Evolutionary conservation across 345 rosid genomes (phyloP).

Genomic region (Linum tenue): DNA sequence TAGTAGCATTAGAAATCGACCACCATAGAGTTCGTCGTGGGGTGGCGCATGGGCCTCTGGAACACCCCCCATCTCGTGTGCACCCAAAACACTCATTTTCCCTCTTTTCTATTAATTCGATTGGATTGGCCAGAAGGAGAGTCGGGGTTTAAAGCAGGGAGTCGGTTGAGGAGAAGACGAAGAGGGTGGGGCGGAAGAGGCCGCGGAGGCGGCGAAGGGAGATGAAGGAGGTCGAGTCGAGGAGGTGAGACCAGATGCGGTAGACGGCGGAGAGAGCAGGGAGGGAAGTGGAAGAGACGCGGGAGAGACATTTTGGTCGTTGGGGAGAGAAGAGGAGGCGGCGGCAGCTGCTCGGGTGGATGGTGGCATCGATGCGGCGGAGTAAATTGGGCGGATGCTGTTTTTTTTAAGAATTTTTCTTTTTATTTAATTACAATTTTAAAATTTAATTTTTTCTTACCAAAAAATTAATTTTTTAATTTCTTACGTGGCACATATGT

Average conservation of each 20-base stretch:
- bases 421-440: no score
- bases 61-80: no score
- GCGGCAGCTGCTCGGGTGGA: slow-evolving; percentile 8
- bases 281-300: slow-evolving; percentile 59
- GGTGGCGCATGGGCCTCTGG: no score
- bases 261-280: slow-evolving; percentile 54
- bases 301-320: slow-evolving; percentile 75
- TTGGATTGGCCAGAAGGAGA: no score
- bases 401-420: no score
- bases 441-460: no score
- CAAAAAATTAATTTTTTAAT: no score
- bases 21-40: no score
- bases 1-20: no score
- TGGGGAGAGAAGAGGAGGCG: slow-evolving; percentile 48
- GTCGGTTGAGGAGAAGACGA: slow-evolving; percentile 45
- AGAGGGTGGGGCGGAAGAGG: slow-evolving; percentile 45
- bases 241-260: slow-evolving; percentile 76
- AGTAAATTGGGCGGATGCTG: slow-evolving; percentile 17
- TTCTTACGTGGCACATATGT: no score
- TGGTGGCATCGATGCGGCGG: slow-evolving; percentile 20
- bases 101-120: no score
- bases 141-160: slow-evolving; percentile 38
- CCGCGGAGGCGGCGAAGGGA: slow-evolving; percentile 50
- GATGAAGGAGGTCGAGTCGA: slow-evolving; percentile 53
- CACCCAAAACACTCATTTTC: no score